Evolutionary conservation across 2,329 filamentous ascomycete species (phyloP).

Genomic region (Plenodomus lindquistii): DNA sequence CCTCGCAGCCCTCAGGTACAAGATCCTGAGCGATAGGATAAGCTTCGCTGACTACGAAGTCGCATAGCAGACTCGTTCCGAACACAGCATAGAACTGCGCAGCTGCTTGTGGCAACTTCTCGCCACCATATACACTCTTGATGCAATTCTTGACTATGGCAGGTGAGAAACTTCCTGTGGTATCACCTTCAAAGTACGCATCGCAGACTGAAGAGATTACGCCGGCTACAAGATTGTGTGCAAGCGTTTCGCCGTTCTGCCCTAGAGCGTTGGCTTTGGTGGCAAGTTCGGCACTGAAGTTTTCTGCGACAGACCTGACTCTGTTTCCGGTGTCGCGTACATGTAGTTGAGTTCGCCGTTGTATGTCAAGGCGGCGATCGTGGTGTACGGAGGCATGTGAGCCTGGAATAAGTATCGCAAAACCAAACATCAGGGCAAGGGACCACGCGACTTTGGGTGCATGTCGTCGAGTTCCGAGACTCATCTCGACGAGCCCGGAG

Average conservation of each 20-base stretch:
- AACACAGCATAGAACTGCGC: constrained; percentile 23
- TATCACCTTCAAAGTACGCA: constrained; percentile 16
- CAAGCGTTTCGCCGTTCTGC: constrained; percentile 19
- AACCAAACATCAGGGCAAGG: constrained; percentile 10
- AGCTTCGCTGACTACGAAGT: constrained; percentile 22
- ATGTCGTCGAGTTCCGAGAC: background rate
- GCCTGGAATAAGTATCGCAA: constrained; percentile 13
- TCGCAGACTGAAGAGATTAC: constrained; percentile 23
- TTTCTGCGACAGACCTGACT: constrained; percentile 16
- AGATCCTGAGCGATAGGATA: constrained; percentile 24
- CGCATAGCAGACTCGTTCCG: constrained; percentile 24
- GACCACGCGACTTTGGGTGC: constrained; percentile 9
- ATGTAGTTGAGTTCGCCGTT: constrained; percentile 9
- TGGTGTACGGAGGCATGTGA: constrained; percentile 6
- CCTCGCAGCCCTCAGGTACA: constrained; percentile 18
- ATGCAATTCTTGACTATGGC: constrained; percentile 17
- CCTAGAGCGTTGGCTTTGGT: constrained; percentile 16
- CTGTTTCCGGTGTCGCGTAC: constrained; percentile 20
- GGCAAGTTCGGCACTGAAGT: constrained; percentile 15
- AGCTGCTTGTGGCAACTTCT: constrained; percentile 12
- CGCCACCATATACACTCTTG: constrained; percentile 21
- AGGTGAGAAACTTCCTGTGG: constrained; percentile 15
- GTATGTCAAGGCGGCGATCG: constrained; percentile 3
- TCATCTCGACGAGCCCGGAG: constrained; percentile 4
- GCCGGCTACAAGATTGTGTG: constrained; percentile 23